Conservation (phyloP, 139 green algal species). For the Edaphochlamys debaryana region DNA sequence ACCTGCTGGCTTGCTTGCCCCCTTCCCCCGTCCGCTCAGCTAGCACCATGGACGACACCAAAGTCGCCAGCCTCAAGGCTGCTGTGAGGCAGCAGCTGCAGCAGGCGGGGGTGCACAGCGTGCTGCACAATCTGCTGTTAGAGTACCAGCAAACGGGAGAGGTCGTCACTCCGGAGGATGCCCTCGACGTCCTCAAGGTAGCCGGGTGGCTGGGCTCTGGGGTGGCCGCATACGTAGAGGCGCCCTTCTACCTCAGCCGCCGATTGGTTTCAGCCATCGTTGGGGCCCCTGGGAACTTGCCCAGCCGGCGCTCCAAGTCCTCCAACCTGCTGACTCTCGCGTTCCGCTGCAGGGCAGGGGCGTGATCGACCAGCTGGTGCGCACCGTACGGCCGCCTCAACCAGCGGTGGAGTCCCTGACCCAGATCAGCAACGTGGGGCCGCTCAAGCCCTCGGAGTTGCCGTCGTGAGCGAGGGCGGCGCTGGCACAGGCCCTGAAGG, state of each 20-base stretch:
- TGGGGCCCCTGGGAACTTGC: no score
- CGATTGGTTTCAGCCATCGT: no score
- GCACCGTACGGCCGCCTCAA: constrained; percentile 2
- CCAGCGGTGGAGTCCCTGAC: neutral
- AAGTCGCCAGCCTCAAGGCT: no score
- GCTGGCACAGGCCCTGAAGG: no score
- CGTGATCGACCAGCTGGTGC: constrained; percentile 28
- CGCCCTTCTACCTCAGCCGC: no score
- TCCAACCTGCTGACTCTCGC: neutral
- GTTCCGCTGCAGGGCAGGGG: constrained; percentile 17
- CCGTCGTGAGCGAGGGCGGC: constrained; percentile 13
- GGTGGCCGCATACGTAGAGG: no score
- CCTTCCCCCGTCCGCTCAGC: no score
- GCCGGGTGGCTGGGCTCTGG: neutral
- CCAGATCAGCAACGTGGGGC: constrained; percentile 16
- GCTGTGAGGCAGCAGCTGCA: no score
- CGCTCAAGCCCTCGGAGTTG: constrained; percentile 17
- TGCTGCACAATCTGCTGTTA: constrained; percentile 18
- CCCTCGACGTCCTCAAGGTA: constrained; percentile 34
- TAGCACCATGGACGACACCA: no score
- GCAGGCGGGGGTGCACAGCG: constrained; percentile 5
- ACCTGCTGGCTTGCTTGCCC: no score
- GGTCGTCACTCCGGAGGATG: constrained; percentile 23
- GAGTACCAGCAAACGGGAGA: constrained; percentile 18
- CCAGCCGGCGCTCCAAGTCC: no score